Evolutionary conservation across 495 filamentous ascomycete species (phyloP).

Genomic region (Penicillium daleae): DNA sequence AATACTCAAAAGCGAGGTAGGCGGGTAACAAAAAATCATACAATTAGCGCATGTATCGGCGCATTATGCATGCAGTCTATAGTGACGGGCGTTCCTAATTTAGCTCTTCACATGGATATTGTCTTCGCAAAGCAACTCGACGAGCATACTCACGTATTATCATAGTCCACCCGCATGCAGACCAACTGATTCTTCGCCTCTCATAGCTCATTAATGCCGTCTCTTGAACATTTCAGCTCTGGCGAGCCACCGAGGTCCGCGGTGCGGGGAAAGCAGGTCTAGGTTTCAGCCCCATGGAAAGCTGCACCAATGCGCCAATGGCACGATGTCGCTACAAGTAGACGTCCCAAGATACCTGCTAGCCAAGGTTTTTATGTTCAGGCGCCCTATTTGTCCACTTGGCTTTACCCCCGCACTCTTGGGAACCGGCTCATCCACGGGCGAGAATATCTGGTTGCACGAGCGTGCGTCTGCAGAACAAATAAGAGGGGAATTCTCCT

Average conservation of each 20-base stretch:
- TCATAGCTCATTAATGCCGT: neutral
- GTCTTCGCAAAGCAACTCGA: no score
- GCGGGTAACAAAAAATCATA: no score
- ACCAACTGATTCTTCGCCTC: neutral
- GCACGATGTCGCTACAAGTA: neutral
- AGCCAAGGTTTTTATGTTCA: neutral
- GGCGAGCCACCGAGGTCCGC: neutral
- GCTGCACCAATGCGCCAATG: neutral
- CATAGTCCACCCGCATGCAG: no score
- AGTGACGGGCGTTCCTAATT: no score
- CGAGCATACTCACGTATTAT: no score
- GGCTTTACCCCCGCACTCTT: neutral
- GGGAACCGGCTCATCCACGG: neutral
- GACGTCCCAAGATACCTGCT: neutral
- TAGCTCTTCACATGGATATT: no score
- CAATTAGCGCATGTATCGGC: no score
- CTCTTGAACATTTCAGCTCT: neutral
- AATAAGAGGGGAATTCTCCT: neutral
- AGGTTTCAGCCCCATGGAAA: neutral
- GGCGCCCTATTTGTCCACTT: neutral
- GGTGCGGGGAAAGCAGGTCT: conserved; percentile 3
- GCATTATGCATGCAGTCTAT: no score
- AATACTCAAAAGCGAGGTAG: no score
- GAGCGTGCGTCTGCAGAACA: neutral
- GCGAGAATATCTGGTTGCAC: neutral